These are phyloP conservation scores for Hyaloscypha finlandica DNA, from an alignment of 495 filamentous ascomycete species.

Conservation along the genomic window DNA sequence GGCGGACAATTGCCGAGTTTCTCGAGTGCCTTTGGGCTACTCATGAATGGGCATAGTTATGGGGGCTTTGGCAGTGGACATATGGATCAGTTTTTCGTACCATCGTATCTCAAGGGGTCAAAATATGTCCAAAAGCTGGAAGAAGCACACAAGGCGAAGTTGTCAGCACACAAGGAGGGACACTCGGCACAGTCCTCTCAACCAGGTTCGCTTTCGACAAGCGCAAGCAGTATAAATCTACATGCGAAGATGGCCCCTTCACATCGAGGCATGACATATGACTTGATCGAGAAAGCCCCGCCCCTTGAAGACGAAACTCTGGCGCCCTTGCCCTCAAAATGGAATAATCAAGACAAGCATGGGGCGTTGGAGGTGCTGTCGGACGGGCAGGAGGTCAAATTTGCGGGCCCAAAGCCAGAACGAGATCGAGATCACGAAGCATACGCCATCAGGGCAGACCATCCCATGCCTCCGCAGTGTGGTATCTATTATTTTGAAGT, in stretches of 20 bases:
- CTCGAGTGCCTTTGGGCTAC: conserved; percentile 34
- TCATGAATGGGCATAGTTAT: conserved; percentile 28
- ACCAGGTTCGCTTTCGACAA: conserved; percentile 58
- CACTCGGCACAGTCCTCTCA: conserved; percentile 37
- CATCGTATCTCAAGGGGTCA: conserved; percentile 80
- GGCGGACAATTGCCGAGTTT: conserved; percentile 36
- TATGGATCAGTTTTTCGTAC: conserved; percentile 65
- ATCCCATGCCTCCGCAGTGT: conserved; percentile 87
- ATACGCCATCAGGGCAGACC: conserved; percentile 79
- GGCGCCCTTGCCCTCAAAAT: conserved; percentile 74
- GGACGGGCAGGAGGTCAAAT: conserved; percentile 80
- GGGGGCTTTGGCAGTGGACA: conserved; percentile 19
- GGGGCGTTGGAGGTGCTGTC: conserved; percentile 70
- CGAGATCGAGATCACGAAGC: conserved; percentile 73
- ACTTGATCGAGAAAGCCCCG: conserved; percentile 80
- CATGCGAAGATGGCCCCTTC: conserved; percentile 66
- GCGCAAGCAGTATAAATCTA: conserved; percentile 63
- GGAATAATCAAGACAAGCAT: conserved; percentile 79
- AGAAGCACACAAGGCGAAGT: conserved; percentile 60
- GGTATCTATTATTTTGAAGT: conserved; percentile 98
- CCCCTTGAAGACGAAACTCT: conserved; percentile 55
- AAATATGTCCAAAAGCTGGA: conserved; percentile 74
- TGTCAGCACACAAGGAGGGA: conserved; percentile 48
- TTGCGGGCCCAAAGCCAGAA: conserved; percentile 45
- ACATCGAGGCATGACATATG: conserved; percentile 81